These are phyloP conservation scores for Chiua sp. DNA, from an alignment of 1,284 basidiomycete genomes.

Conservation along the genomic window DNA sequence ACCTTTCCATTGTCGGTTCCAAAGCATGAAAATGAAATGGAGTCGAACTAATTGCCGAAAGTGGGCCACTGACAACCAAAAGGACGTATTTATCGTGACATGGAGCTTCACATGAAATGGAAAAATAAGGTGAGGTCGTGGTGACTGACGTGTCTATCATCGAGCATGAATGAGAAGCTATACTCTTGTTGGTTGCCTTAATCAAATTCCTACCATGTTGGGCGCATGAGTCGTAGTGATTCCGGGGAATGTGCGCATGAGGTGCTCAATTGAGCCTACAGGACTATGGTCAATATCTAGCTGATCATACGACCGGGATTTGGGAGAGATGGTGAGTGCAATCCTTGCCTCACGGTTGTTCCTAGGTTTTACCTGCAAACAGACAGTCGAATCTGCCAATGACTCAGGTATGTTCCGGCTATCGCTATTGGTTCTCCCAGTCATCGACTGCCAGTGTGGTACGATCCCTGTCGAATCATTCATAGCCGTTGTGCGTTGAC, in stretches of 20 bases:
- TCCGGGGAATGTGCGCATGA: too few relatives aligned
- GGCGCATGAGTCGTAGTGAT: slow-evolving; percentile 13
- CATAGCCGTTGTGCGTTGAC: too few relatives aligned
- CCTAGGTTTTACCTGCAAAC: too few relatives aligned
- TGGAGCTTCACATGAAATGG: slow-evolving; percentile 52
- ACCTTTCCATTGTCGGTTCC: slow-evolving; percentile 55
- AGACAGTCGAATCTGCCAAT: slow-evolving; percentile 47
- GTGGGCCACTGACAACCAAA: not conserved
- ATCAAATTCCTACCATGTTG: slow-evolving; percentile 44
- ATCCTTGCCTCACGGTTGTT: too few relatives aligned
- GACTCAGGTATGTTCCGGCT: slow-evolving; percentile 66
- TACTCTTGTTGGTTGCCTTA: slow-evolving; percentile 28
- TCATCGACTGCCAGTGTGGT: too few relatives aligned
- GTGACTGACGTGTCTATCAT: not conserved
- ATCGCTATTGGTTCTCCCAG: slow-evolving; percentile 60
- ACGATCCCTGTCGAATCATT: too few relatives aligned
- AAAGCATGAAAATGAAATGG: slow-evolving; percentile 39
- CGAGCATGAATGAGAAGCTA: not conserved
- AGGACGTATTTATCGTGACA: slow-evolving; percentile 73
- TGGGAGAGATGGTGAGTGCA: not conserved
- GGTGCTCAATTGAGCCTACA: slow-evolving; percentile 72
- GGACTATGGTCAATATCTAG: slow-evolving; percentile 49
- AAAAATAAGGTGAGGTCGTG: slow-evolving; percentile 13
- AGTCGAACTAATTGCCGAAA: slow-evolving; percentile 34
- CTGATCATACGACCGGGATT: too few relatives aligned